Evolutionary conservation across 2,329 filamentous ascomycete species (phyloP).

Genomic region (Xenoacremonium recifei): DNA sequence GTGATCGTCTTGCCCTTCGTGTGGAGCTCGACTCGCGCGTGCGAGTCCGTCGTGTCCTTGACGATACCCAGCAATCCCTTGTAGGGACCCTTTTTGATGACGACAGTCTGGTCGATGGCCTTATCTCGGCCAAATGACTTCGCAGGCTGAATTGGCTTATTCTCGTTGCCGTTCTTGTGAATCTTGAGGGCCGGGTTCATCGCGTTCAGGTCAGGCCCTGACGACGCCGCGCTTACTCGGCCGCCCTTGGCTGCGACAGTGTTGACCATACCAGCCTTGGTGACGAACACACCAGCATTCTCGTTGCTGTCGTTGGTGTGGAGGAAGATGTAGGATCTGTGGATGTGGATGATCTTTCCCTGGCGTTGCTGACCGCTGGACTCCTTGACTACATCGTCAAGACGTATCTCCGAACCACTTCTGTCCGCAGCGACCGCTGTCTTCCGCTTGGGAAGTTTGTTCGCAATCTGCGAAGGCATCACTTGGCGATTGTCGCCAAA

Average conservation of each 20-base stretch:
- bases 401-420: conserved; percentile 87
- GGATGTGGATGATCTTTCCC: conserved; percentile 90
- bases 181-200: conserved; percentile 91
- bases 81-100: conserved; percentile 80
- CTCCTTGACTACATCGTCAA: conserved; percentile 91
- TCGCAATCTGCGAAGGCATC: conserved; percentile 87
- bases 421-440: conserved; percentile 88
- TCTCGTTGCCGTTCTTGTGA: conserved; percentile 56
- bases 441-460: conserved; percentile 79
- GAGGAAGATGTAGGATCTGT: conserved; percentile 88
- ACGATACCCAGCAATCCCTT: conserved; percentile 95
- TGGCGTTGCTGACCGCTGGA: conserved; percentile 79
- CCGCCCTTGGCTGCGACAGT: conserved; percentile 95
- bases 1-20: conserved; percentile 91
- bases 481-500: conserved; percentile 79
- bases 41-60: conserved; percentile 85
- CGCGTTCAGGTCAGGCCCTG: conserved; percentile 76
- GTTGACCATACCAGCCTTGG: conserved; percentile 78
- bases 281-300: conserved; percentile 87
- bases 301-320: conserved; percentile 82
- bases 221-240: conserved; percentile 58
- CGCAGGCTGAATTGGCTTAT: conserved; percentile 59
- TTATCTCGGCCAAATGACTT: conserved; percentile 78
- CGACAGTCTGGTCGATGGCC: conserved; percentile 87
- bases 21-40: conserved; percentile 88